A percentile compares a stretch with the other conserved stretches of the same genome.
Evolutionary conservation across 768 basidiomycete species (phyloP).

Genomic region (Suillus paluster): DNA sequence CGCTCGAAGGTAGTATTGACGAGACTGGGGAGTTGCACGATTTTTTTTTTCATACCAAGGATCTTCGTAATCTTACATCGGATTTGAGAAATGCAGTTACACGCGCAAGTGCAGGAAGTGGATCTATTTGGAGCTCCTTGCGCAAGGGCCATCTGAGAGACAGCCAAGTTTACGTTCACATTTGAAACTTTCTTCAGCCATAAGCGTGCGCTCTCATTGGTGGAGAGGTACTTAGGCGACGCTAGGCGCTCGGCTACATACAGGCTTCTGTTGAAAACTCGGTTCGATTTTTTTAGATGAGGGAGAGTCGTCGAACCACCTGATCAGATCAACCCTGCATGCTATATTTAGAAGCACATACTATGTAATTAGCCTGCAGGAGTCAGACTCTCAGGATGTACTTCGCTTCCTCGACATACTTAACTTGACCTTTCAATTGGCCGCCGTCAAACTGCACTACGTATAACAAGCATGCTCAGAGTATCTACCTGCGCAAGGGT

Average conservation of each 20-base stretch:
- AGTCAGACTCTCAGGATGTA: neutral
- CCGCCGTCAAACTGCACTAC: neutral
- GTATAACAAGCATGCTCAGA: neutral
- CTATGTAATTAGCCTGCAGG: neutral
- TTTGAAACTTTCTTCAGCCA: too few species aligned
- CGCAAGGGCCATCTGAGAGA: too few species aligned
- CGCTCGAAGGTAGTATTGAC: neutral
- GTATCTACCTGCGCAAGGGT: slow-evolving; percentile 4
- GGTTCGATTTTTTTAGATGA: too few species aligned
- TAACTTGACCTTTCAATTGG: slow-evolving; percentile 3
- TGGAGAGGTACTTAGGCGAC: too few species aligned
- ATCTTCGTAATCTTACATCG: neutral
- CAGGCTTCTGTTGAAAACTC: too few species aligned
- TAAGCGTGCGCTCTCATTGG: too few species aligned
- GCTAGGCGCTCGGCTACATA: too few species aligned
- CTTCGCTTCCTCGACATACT: neutral
- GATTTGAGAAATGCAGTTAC: neutral
- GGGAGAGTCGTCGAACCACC: neutral
- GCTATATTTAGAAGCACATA: neutral
- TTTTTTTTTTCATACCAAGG: neutral
- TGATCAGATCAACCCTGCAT: neutral
- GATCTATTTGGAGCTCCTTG: too few species aligned
- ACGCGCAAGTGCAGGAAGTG: too few species aligned
- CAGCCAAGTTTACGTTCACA: too few species aligned
- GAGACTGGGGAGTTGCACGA: neutral